Base-by-base conservation (phyloP, 371 early-diverging fungal species). In the Racocetra persica region DNA sequence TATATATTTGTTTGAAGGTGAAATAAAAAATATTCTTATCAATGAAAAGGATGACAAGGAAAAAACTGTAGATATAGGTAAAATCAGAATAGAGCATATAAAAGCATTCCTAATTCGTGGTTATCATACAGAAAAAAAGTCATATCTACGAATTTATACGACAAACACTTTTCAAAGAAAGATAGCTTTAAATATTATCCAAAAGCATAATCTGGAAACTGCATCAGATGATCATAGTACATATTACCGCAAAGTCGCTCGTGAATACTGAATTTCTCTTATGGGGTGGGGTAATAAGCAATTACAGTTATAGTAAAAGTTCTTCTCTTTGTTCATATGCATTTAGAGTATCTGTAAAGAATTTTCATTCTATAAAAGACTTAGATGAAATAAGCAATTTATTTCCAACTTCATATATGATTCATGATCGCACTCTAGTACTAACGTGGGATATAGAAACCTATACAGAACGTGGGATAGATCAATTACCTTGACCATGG, bases 51-150 rank as follows among this genome's bases (percentile, higher is more conserved):
- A n/a, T n/a, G n/a, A n/a, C n/a, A n/a, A n/a, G n/a, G n/a, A n/a
- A n/a, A n/a, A n/a, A n/a, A n/a, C 5, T 63, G 63, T 24, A 62
- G 51, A 76, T 62, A 76, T 62, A 76, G 28, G 49, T 18, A 49
- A 76, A n/a, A 76, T 76, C 45, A 76, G 49, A 76, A 76, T 76
- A 45, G 63, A 62, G n/a, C 49, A 77, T 26, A 51, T 77, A 3
- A 77, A 62, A 14, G 49, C 63, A n/a, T 77, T 77, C 60, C 16
- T 63, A 2, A 4, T 77, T 11, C 51, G 4, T 14, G 26, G 49
- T 10, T 77, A 77, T 28, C 4, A 74, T 74, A 28, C 32, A 74
- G 74, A 74, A 55, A 55, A 73, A 74, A 74, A 74, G 36, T 16
- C 24, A 49, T 60, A 77, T 63, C 6, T 62, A 13, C 49, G 26